phyloP scores from a whole-genome alignment of 1,139 yeast genomes.

The Hansenula sp. region DNA sequence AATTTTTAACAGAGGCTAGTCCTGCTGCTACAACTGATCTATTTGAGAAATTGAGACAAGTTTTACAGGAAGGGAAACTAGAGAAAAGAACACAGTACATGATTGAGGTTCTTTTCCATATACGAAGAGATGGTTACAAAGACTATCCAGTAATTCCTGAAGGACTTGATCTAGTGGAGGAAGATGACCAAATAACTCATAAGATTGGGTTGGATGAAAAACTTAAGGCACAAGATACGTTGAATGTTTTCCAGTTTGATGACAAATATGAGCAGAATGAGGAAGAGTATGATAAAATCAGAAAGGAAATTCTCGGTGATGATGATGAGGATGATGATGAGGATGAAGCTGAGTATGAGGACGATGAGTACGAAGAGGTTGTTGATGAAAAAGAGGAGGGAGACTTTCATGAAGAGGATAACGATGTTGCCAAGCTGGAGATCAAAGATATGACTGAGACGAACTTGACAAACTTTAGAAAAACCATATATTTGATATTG shows the following conservation, averaged over 20 bases:
- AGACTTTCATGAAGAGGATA: constrained; percentile 18
- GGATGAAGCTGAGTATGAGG: constrained; percentile 15
- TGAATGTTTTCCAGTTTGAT: constrained; percentile 53
- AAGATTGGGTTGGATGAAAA: constrained; percentile 50
- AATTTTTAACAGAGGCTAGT: constrained; percentile 36
- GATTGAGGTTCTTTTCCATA: constrained; percentile 50
- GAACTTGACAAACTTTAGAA: constrained; percentile 58
- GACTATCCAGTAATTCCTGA: constrained; percentile 36
- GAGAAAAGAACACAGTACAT: constrained; percentile 40
- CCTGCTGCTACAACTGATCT: constrained; percentile 45
- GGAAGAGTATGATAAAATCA: constrained; percentile 33
- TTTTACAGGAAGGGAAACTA: constrained; percentile 53
- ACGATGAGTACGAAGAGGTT: constrained; percentile 11
- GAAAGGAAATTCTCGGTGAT: constrained; percentile 42
- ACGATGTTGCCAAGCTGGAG: constrained; percentile 17
- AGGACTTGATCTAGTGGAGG: constrained; percentile 58
- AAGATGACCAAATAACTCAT: constrained; percentile 60
- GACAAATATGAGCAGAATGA: constrained; percentile 49
- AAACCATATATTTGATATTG: constrained; percentile 72
- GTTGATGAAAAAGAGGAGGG: constrained; percentile 29
- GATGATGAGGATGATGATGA: constrained; percentile 28
- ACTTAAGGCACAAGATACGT: constrained; percentile 39
- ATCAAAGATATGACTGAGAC: constrained; percentile 70
- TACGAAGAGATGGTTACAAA: constrained; percentile 45
- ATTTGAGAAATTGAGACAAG: constrained; percentile 55